Conservation (phyloP, 495 filamentous ascomycete species). For the Thermochaetoides thermophila region DNA sequence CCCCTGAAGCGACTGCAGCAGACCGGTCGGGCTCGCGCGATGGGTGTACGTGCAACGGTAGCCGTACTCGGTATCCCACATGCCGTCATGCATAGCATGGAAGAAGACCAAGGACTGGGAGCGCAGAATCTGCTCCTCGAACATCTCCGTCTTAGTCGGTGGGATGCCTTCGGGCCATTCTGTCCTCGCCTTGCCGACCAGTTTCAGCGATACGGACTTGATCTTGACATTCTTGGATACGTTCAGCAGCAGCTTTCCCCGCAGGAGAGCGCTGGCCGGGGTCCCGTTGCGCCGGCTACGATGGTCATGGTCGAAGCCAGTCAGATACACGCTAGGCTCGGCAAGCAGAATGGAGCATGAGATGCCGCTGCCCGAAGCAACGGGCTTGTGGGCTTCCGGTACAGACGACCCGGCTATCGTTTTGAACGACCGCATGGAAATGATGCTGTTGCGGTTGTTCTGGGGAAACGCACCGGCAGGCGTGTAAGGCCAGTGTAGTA, state of each 20-base stretch:
- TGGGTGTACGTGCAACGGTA: slow-evolving; percentile 35
- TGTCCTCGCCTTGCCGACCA: slow-evolving; percentile 72
- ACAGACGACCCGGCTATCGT: slow-evolving; percentile 25
- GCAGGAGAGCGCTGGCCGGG: slow-evolving; percentile 59
- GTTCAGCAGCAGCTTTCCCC: slow-evolving; percentile 69
- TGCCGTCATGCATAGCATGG: slow-evolving; percentile 46
- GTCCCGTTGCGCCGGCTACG: slow-evolving; percentile 38
- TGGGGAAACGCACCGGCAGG: slow-evolving; percentile 8
- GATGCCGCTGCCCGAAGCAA: slow-evolving; percentile 60
- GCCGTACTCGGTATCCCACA: slow-evolving; percentile 46
- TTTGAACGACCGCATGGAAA: slow-evolving; percentile 31
- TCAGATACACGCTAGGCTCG: slow-evolving; percentile 79
- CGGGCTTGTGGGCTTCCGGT: slow-evolving; percentile 45
- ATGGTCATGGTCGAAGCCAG: slow-evolving; percentile 78
- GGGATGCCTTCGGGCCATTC: slow-evolving; percentile 98
- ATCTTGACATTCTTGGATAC: slow-evolving; percentile 86
- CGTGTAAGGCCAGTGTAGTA: no score
- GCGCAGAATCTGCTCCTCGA: slow-evolving; percentile 65
- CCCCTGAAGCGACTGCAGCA: slow-evolving; percentile 27
- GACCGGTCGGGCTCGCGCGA: slow-evolving; percentile 14
- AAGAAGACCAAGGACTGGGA: slow-evolving; percentile 71
- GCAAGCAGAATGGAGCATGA: slow-evolving; percentile 61
- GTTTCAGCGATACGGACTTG: slow-evolving; percentile 79
- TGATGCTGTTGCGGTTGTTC: slow-evolving; percentile 27
- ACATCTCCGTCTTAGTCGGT: slow-evolving; percentile 68